Conservation (phyloP, 495 filamentous ascomycete genomes). For the Xylaria scruposa region DNA sequence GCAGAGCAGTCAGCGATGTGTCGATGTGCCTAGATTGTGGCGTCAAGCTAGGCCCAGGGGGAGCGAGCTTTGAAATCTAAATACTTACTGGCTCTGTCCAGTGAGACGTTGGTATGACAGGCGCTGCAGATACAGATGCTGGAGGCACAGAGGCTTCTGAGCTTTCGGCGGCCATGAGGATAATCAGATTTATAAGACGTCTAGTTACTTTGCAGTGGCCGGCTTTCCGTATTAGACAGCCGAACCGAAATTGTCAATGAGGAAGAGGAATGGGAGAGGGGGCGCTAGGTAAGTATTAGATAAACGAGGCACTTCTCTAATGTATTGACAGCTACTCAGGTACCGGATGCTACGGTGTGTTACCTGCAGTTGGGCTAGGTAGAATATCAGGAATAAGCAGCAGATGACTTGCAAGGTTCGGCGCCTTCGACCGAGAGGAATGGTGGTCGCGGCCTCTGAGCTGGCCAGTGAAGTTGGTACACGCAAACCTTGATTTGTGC, state of each 20-base stretch:
- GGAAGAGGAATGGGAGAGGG: not conserved
- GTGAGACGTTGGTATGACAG: slow-evolving; percentile 27
- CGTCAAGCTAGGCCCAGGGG: not conserved
- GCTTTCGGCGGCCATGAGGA: slow-evolving; percentile 7
- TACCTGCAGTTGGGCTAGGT: not conserved
- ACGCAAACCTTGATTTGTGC: slow-evolving; percentile 3
- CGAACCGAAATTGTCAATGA: not conserved
- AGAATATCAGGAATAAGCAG: slow-evolving; percentile 3
- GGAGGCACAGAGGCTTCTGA: slow-evolving; percentile 27
- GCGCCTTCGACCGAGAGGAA: not conserved
- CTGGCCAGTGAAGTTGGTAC: slow-evolving; percentile 15
- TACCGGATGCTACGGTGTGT: not conserved
- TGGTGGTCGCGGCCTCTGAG: not conserved
- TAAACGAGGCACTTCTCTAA: slow-evolving; percentile 10
- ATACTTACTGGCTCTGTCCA: slow-evolving; percentile 27
- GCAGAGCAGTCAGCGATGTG: not conserved
- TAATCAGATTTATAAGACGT: not conserved
- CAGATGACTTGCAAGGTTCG: slow-evolving; percentile 19
- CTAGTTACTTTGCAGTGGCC: not conserved
- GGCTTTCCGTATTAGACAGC: not conserved
- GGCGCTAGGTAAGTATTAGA: not conserved
- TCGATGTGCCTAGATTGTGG: not conserved
- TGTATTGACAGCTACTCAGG: not conserved
- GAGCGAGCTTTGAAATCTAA: not conserved
- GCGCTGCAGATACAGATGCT: slow-evolving; percentile 44